phyloP scores from a whole-genome alignment of 2,329 filamentous ascomycete genomes.

The Hypomyces perniciosus region DNA sequence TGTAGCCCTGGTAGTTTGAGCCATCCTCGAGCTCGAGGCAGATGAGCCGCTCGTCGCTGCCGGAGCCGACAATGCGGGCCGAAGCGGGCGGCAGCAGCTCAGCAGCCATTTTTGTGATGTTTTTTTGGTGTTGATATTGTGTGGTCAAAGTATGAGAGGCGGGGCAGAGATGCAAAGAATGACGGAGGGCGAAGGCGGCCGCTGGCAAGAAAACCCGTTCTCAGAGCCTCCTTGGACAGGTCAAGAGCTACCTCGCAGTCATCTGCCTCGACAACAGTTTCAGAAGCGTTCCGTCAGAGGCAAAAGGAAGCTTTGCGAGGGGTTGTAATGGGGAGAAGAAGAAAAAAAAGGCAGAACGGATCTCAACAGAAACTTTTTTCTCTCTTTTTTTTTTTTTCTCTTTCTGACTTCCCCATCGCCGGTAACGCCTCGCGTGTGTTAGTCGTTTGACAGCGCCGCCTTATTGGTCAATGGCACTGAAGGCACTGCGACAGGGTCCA shows the following conservation, averaged over 20 bases:
- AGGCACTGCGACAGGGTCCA: slow-evolving; percentile 7
- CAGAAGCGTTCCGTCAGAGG: slow-evolving; percentile 3
- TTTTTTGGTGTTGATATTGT: neutral
- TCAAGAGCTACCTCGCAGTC: slow-evolving; percentile 33
- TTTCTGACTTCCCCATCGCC: slow-evolving; percentile 6
- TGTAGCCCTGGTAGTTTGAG: slow-evolving; percentile 85
- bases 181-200: slow-evolving; percentile 21
- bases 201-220: slow-evolving; percentile 33
- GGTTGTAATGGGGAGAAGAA: slow-evolving; percentile 10
- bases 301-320: neutral
- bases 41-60: slow-evolving; percentile 56
- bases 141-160: slow-evolving; percentile 14
- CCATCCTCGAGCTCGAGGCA: slow-evolving; percentile 92
- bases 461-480: slow-evolving; percentile 14
- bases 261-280: slow-evolving; percentile 18
- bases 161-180: slow-evolving; percentile 24
- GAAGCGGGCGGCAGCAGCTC: slow-evolving; percentile 50
- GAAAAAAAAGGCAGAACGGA: slow-evolving; percentile 9
- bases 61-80: slow-evolving; percentile 47
- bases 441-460: neutral
- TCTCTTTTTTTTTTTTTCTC: slow-evolving; percentile 13
- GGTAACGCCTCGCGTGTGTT: slow-evolving; percentile 1
- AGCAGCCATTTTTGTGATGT: slow-evolving; percentile 25
- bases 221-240: slow-evolving; percentile 32
- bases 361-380: slow-evolving; percentile 3